Evolutionary conservation across 805 yeast genomes (phyloP), one percentile per base, ranked within the genome.

Genomic region (Cyberlindnera veronae): DNA sequence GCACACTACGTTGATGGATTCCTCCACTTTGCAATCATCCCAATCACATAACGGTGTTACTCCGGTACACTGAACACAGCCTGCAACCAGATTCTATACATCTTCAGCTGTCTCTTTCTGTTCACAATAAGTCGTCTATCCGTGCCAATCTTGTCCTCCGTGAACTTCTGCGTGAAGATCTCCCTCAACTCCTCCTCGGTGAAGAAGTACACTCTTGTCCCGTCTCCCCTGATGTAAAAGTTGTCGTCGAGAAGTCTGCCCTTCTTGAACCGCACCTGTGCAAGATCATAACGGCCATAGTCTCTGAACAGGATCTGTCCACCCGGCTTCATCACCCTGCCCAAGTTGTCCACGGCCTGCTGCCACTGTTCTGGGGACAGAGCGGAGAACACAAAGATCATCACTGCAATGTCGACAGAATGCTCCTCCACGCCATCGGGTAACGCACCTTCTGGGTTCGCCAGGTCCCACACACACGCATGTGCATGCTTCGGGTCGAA

Each of bases 41-140:
- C 72, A 61, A 21, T 32, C 18, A 28, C 30, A 6, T 28, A 14
- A 15, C 15, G 13, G n/a, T 7, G 18, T 13, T 27, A 43, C 27
- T 39, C 34, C 5, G 69, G 68, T 27, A 63, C 70, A 26, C 68
- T 73, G 60, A 91, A 91, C 19, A 87, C 89, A 1, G 93, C 98
- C 66, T 93, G 99, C 41, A 93, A 66, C 99, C 99, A 93, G 44
- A 89, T 86, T 55, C 99, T 72, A 61, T 87, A 93, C 99, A 93
- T 93, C 64, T 93, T 93, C 49, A 93, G 66, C 61, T 84, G 84
- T 58, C 91, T 82, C 65, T 91, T 90, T 55, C 99, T 74, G 61
- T 93, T 93, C 18, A 93, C 97, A 49, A 93, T 68, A 53, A 93
- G 69, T 53, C 99, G 69, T 60, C 96, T 76, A 66, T 93, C 99